Evolutionary conservation across 2,329 filamentous ascomycete genomes (phyloP).

Genomic region (Phyllosticta capitalensis): DNA sequence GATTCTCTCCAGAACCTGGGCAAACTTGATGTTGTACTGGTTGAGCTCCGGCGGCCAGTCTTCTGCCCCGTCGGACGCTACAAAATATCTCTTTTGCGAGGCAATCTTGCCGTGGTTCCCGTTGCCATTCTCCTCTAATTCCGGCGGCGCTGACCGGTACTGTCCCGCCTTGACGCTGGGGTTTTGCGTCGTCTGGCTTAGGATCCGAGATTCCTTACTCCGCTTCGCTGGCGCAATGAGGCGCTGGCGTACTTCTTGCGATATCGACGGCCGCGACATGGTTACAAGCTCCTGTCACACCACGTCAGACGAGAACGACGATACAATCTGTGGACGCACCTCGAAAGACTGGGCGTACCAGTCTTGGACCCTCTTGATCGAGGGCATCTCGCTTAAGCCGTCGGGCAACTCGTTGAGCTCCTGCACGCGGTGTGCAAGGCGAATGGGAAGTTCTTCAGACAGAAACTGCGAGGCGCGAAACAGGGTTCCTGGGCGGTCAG

Average conservation of each 20-base stretch:
- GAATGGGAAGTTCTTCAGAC: conserved; percentile 94
- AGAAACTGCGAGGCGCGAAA: conserved; percentile 98
- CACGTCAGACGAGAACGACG: conserved; percentile 16
- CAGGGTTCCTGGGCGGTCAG: conserved; percentile 56
- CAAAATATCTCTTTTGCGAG: conserved; percentile 67
- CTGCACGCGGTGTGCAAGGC: conserved; percentile 89
- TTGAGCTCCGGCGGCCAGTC: conserved; percentile 93
- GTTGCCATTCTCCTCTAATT: conserved; percentile 30
- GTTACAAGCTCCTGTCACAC: conserved; percentile 73
- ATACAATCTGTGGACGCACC: conserved; percentile 48
- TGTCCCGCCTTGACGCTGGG: conserved; percentile 81
- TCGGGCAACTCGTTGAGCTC: conserved; percentile 88
- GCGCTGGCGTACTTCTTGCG: conserved; percentile 65
- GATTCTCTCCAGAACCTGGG: conserved; percentile 81
- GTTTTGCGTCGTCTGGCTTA: conserved; percentile 79
- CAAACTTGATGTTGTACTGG: conserved; percentile 87
- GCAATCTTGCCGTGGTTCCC: conserved; percentile 41
- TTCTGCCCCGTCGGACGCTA: conserved; percentile 74
- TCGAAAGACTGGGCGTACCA: conserved; percentile 99
- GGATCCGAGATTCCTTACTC: conserved; percentile 53
- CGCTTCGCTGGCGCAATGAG: conserved; percentile 59
- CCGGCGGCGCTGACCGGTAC: conserved; percentile 49
- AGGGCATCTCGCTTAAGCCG: conserved; percentile 95
- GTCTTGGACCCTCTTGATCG: conserved; percentile 86
- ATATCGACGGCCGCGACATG: conserved; percentile 67